Conservation (phyloP, 331 rosid genomes). For the Acacia concinna region DNA sequence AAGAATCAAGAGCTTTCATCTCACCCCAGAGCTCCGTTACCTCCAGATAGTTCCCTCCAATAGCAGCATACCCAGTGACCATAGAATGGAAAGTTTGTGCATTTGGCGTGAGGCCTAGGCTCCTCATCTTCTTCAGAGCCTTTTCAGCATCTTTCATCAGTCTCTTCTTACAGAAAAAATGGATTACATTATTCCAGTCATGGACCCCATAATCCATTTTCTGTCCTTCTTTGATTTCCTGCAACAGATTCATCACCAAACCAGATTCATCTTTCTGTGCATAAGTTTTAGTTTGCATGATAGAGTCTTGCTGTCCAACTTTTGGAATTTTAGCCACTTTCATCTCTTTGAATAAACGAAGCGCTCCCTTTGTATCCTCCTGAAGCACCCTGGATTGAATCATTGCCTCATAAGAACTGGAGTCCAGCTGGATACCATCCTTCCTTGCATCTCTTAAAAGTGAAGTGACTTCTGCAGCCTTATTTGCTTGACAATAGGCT, state of each 20-base stretch:
- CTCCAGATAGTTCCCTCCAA: constrained; percentile 82
- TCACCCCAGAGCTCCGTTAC: constrained; percentile 90
- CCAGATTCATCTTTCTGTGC: constrained; percentile 52
- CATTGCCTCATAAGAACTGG: constrained; percentile 71
- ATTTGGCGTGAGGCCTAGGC: constrained; percentile 73
- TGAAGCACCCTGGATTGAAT: constrained; percentile 75
- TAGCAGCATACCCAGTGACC: constrained; percentile 87
- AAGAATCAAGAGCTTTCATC: constrained; percentile 77
- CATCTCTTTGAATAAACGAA: constrained; percentile 72
- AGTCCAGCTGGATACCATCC: constrained; percentile 82
- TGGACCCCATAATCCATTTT: constrained; percentile 65
- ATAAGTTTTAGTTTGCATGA: constrained; percentile 45
- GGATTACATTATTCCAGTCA: constrained; percentile 91
- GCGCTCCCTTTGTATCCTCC: constrained; percentile 76
- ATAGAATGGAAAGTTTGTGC: constrained; percentile 87
- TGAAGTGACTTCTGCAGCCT: constrained; percentile 52
- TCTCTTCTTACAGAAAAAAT: constrained; percentile 75
- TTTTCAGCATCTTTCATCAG: constrained; percentile 89
- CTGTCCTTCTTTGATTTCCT: constrained; percentile 85
- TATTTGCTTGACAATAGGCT: constrained; percentile 75
- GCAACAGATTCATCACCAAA: constrained; percentile 65
- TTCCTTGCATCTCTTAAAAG: constrained; percentile 78
- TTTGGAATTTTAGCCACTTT: constrained; percentile 71
- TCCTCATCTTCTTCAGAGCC: constrained; percentile 86
- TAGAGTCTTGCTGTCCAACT: constrained; percentile 49